These are phyloP conservation scores for Heterobasidion occidentale DNA, from an alignment of 1,284 basidiomycete species.

Conservation along the genomic window DNA sequence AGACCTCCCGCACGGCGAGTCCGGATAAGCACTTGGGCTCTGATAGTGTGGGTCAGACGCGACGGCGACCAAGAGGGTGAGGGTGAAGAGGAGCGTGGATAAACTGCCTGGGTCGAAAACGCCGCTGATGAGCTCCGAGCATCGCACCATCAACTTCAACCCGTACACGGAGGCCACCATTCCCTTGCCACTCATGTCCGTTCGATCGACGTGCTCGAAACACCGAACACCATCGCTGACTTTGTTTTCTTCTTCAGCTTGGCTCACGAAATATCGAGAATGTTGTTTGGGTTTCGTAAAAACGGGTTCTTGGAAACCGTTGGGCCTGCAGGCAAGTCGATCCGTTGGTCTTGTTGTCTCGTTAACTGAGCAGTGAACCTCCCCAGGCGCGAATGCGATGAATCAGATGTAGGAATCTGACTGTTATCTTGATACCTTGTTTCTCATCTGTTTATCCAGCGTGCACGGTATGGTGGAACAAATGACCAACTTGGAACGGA, in stretches of 20 bases:
- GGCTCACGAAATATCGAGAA: constrained; percentile 67
- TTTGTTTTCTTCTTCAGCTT: constrained; percentile 41
- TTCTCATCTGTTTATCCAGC: constrained; percentile 25
- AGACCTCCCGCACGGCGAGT: background rate
- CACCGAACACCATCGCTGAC: constrained; percentile 7
- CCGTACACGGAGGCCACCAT: constrained; percentile 46
- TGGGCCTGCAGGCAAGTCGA: constrained; percentile 67
- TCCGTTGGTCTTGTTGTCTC: constrained; percentile 1
- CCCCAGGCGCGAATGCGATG: constrained; percentile 67
- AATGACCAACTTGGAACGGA: constrained; percentile 78
- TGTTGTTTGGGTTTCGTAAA: constrained; percentile 66
- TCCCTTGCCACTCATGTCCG: constrained; percentile 70
- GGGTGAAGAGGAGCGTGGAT: constrained; percentile 59
- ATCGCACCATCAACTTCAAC: constrained; percentile 56
- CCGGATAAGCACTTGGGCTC: background rate
- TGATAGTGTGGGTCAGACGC: constrained; percentile 9
- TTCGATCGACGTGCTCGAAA: constrained; percentile 12
- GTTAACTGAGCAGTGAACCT: background rate
- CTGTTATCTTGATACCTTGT: background rate
- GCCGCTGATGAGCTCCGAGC: constrained; percentile 48
- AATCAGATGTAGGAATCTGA: constrained; percentile 42
- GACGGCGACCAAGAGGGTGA: constrained; percentile 62
- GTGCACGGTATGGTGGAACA: constrained; percentile 78
- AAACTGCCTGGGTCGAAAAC: constrained; percentile 34
- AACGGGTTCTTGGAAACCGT: constrained; percentile 78